Percentiles rank a stretch among this genome's conserved stretches.
Evolutionary conservation across 495 filamentous ascomycete species (phyloP).

Genomic region (Aspergillus homomorphus): DNA sequence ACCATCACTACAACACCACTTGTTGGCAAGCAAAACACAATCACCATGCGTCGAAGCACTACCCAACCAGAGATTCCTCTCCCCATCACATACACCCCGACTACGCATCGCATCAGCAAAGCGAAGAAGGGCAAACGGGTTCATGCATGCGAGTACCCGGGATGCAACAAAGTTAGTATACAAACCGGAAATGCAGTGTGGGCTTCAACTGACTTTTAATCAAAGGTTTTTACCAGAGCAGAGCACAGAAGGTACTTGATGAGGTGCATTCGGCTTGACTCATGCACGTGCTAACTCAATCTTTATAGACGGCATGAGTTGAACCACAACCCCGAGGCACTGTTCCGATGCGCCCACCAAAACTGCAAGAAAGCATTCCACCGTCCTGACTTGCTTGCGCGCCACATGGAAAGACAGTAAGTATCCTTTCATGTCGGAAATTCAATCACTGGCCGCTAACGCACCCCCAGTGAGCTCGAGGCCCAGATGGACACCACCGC

Average conservation of each 20-base stretch:
- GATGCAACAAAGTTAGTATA: conserved; percentile 60
- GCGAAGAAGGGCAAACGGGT: conserved; percentile 82
- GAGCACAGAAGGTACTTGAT: conserved; percentile 70
- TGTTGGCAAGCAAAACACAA: neutral
- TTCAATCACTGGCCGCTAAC: conserved; percentile 3
- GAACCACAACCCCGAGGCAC: conserved; percentile 71
- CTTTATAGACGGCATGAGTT: conserved; percentile 73
- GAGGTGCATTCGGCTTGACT: neutral
- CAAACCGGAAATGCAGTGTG: conserved; percentile 2
- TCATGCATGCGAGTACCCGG: conserved; percentile 62
- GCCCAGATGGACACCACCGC: conserved; percentile 32
- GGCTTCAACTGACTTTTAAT: neutral
- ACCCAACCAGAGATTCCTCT: conserved; percentile 29
- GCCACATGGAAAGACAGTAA: conserved; percentile 83
- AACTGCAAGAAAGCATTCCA: conserved; percentile 79
- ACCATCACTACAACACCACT: neutral
- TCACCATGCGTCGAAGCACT: conserved; percentile 29
- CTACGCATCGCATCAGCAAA: conserved; percentile 72
- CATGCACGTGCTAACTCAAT: conserved; percentile 7
- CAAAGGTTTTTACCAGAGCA: conserved; percentile 74
- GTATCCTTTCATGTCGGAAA: conserved; percentile 23
- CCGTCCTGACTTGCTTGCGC: conserved; percentile 70
- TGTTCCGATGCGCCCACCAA: conserved; percentile 61
- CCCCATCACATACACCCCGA: conserved; percentile 58
- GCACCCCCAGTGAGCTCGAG: conserved; percentile 37